Evolutionary conservation across 352 stramenopile species (phyloP).

Genomic region (Paralagenidium karlingii): DNA sequence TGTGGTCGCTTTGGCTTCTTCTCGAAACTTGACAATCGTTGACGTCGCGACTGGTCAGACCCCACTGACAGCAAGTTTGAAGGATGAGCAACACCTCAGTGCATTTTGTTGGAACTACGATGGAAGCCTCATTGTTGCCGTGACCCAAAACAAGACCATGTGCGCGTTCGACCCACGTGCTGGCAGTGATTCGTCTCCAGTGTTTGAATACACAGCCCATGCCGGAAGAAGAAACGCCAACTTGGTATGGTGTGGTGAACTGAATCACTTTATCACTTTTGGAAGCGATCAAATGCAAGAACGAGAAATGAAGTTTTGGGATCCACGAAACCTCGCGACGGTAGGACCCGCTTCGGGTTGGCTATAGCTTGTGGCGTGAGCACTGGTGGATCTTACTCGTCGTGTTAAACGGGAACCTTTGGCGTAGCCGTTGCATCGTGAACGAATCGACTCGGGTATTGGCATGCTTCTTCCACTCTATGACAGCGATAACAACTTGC

Average conservation of each 20-base stretch:
- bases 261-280: conserved; percentile 37
- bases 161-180: conserved; percentile 40
- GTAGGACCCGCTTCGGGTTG: too few relatives aligned
- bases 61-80: too few relatives aligned
- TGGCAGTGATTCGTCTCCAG: neutral
- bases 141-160: conserved; percentile 29
- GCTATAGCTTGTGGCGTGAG: neutral
- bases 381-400: neutral
- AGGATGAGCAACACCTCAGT: conserved; percentile 10
- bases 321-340: conserved; percentile 32
- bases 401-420: neutral
- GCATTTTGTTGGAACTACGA: conserved; percentile 58
- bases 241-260: conserved; percentile 43
- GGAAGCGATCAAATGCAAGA: conserved; percentile 57
- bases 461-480: conserved; percentile 56
- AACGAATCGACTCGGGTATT: conserved; percentile 49
- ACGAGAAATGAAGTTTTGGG: conserved; percentile 68
- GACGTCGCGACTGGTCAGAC: conserved; percentile 31
- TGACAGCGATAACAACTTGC: conserved; percentile 45
- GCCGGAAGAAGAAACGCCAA: conserved; percentile 27
- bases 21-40: conserved; percentile 24
- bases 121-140: conserved; percentile 28
- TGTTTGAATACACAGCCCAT: conserved; percentile 18
- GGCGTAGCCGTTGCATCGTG: conserved; percentile 36
- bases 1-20: conserved; percentile 27